Evolutionary conservation across 2,329 filamentous ascomycete genomes (phyloP).

Genomic region (Apiospora aurea): DNA sequence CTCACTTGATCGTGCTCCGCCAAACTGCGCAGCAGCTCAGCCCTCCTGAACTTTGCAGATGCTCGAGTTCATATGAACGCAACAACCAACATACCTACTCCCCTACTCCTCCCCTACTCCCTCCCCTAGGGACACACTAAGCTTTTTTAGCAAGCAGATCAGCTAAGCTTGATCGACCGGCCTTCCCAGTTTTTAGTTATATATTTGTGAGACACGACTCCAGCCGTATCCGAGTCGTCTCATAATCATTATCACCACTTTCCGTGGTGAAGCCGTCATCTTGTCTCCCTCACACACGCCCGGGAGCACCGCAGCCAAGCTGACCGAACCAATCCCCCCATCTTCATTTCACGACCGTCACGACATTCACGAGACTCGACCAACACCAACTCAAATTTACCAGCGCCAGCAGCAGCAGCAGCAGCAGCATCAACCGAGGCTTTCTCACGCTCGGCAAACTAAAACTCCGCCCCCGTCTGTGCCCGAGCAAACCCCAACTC

Average conservation of each 20-base stretch:
- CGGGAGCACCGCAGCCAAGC: constrained; percentile 50
- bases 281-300: constrained; percentile 53
- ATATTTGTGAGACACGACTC: constrained; percentile 15
- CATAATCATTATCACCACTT: constrained; percentile 42
- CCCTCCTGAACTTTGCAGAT: constrained; percentile 4
- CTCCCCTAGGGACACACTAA: constrained; percentile 13
- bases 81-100: not conserved
- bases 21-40: constrained; percentile 7
- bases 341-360: constrained; percentile 59
- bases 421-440: constrained; percentile 24
- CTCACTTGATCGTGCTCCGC: constrained; percentile 19
- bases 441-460: constrained; percentile 44
- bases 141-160: constrained; percentile 16
- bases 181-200: constrained; percentile 17
- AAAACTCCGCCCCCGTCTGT: constrained; percentile 43
- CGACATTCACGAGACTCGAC: constrained; percentile 58
- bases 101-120: not conserved
- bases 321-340: constrained; percentile 51
- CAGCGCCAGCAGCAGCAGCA: constrained; percentile 53
- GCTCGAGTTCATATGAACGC: constrained; percentile 9
- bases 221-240: constrained; percentile 6
- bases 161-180: constrained; percentile 14
- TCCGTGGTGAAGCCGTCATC: constrained; percentile 50
- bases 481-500: constrained; percentile 48
- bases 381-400: constrained; percentile 42